These are phyloP conservation scores for Suhomyces xylopsoci DNA, from an alignment of 805 yeast species.

Conservation along the genomic window DNA sequence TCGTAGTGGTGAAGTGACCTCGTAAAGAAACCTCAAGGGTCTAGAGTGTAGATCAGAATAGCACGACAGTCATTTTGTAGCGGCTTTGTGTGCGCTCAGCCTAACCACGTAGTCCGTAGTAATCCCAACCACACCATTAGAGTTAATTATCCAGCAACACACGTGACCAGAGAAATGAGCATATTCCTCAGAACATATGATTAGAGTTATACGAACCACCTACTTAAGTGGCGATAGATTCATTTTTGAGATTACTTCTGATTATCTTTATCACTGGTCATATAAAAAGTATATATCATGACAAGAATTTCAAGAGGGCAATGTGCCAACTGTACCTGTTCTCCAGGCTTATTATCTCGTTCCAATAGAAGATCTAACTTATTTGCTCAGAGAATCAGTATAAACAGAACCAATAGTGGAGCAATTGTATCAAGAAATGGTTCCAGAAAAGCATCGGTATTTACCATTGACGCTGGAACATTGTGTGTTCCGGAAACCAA, in stretches of 20 bases:
- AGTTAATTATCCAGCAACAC: not conserved
- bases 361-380: constrained; percentile 58
- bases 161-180: not conserved
- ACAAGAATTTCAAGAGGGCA: constrained; percentile 38
- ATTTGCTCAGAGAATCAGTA: constrained; percentile 34
- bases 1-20: not conserved
- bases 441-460: constrained; percentile 40
- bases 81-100: not conserved
- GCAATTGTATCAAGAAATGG: constrained; percentile 23
- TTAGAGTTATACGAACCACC: not conserved
- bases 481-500: constrained; percentile 42
- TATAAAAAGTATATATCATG: constrained; percentile 6
- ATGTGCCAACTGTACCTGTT: constrained; percentile 78
- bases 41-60: not conserved
- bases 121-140: not conserved
- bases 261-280: not conserved
- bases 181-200: not conserved
- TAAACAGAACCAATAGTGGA: constrained; percentile 23
- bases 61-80: not conserved
- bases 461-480: constrained; percentile 40
- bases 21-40: not conserved
- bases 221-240: not conserved
- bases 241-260: not conserved
- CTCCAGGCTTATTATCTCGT: constrained; percentile 76
- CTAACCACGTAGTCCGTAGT: not conserved